These are phyloP conservation scores for Trichocladium antarcticum DNA, from an alignment of 495 filamentous ascomycete species.

Conservation along the genomic window DNA sequence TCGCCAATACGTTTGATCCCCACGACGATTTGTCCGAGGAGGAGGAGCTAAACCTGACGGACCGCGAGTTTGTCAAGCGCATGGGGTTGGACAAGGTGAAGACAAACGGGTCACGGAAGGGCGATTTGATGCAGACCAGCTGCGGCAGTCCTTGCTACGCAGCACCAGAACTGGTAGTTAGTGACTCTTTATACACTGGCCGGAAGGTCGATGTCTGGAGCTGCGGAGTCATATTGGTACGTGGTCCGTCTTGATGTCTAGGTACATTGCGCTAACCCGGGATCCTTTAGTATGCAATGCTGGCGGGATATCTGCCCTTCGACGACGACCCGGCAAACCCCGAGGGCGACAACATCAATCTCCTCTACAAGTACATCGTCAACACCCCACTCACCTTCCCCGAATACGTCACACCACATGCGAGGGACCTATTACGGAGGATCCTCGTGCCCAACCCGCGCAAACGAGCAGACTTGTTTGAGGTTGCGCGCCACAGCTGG, in stretches of 20 bases:
- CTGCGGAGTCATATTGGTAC: slow-evolving; percentile 94
- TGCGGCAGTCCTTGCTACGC: slow-evolving; percentile 90
- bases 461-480: slow-evolving; percentile 91
- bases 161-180: slow-evolving; percentile 93
- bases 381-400: slow-evolving; percentile 95
- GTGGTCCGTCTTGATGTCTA: slow-evolving; percentile 24
- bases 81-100: slow-evolving; percentile 58
- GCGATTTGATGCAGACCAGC: slow-evolving; percentile 72
- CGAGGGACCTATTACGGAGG: slow-evolving; percentile 78
- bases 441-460: slow-evolving; percentile 95
- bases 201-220: slow-evolving; percentile 99
- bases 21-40: slow-evolving; percentile 79
- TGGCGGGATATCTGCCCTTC: slow-evolving; percentile 96
- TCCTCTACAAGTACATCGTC: slow-evolving; percentile 98
- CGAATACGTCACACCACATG: slow-evolving; percentile 97
- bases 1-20: slow-evolving; percentile 94
- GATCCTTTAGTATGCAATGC: slow-evolving; percentile 81
- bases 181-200: slow-evolving; percentile 93
- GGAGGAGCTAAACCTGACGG: slow-evolving; percentile 74
- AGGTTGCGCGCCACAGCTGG: slow-evolving; percentile 97
- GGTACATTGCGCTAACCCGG: slow-evolving; percentile 8
- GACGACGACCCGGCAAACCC: slow-evolving; percentile 98
- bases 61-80: slow-evolving; percentile 73
- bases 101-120: slow-evolving; percentile 47
- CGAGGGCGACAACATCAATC: slow-evolving; percentile 97